Base-by-base conservation (phyloP, 179 eudicot species). In the Monotropa hypopitys region DNA sequence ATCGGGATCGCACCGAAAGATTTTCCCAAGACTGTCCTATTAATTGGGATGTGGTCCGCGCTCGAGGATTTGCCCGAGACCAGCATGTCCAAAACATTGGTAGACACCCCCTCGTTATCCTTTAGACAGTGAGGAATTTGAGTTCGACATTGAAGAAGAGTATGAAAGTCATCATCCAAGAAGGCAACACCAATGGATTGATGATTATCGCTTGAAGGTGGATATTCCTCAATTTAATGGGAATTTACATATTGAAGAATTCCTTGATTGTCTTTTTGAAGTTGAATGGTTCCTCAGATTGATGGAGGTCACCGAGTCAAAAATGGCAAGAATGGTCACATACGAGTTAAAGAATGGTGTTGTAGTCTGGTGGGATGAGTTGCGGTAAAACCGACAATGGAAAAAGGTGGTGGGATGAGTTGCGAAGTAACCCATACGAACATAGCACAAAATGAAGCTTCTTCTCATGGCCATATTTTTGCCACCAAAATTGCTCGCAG, bases 291-390 rank as follows among this genome's bases (percentile, higher is more conserved):
- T 33, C 23, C 18, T 73, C 9, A 16, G 53, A 13, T 16, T 73
- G 46, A 73, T 73, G 54, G 56, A 75, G 12, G 51, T 74, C 4
- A n/a, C 35, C 0, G 51, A 74, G 20, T 0, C 15, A 12, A 56
- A 40, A 20, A 56, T 40, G 35, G 68, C 38, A 1, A 74, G 40
- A 11, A 1, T 74, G 8, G 77, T 38, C 2, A 32, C 68, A 0
- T 74, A 1, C 30, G 40, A 26, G 15, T 40, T 77, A 0, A 77
- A 77, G 38, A 7, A 42, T 1, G 43, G 56, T 0, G 80, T 43
- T 69, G 57, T 54, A 0, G 69, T 77, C 21, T 77, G 80, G 57
- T 70, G 69, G 69, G 67, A 70, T 54, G 54, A 77, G 21, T 23
- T 70, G 1, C 75, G 70, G 16, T 42, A 15, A 6, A 56, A 8